Conservation (phyloP, 2,329 filamentous ascomycete genomes). For the Alternaria rosae region DNA sequence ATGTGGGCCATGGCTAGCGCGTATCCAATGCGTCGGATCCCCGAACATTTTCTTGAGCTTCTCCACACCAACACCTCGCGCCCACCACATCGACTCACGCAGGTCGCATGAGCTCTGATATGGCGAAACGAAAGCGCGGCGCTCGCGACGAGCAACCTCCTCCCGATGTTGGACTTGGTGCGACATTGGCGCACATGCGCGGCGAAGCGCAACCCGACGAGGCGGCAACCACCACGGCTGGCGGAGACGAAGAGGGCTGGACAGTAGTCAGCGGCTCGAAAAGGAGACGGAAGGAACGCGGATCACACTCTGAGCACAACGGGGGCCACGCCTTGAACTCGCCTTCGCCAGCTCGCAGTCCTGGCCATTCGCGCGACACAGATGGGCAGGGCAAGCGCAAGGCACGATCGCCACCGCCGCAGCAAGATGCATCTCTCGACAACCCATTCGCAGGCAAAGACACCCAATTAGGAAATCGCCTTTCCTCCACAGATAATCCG, state of each 20-base stretch:
- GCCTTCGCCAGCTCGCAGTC: constrained; percentile 6
- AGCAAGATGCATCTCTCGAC: constrained; percentile 4
- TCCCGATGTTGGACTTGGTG: constrained; percentile 38
- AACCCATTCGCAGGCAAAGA: constrained; percentile 30
- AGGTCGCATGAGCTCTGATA: constrained; percentile 23
- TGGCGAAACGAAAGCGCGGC: constrained; percentile 44
- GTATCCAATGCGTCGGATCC: neutral
- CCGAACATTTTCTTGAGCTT: constrained; percentile 9
- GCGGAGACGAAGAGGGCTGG: constrained; percentile 37
- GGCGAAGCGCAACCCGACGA: constrained; percentile 22
- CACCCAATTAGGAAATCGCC: constrained; percentile 12
- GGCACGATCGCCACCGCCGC: constrained; percentile 9
- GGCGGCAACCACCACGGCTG: constrained; percentile 14
- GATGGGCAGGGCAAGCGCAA: neutral
- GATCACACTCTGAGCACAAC: constrained; percentile 6
- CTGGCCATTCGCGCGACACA: neutral
- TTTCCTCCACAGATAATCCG: constrained; percentile 23
- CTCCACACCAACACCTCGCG: neutral
- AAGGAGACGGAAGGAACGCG: constrained; percentile 31
- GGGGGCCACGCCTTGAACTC: constrained; percentile 3
- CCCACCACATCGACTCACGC: neutral
- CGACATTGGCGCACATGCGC: constrained; percentile 39
- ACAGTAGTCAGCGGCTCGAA: constrained; percentile 36
- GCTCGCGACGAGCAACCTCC: constrained; percentile 23
- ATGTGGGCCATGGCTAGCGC: neutral